Evolutionary conservation across 2,329 filamentous ascomycete species (phyloP), one percentile per base, ranked within the genome.

Genomic region (Epicoccum sorghinum): DNA sequence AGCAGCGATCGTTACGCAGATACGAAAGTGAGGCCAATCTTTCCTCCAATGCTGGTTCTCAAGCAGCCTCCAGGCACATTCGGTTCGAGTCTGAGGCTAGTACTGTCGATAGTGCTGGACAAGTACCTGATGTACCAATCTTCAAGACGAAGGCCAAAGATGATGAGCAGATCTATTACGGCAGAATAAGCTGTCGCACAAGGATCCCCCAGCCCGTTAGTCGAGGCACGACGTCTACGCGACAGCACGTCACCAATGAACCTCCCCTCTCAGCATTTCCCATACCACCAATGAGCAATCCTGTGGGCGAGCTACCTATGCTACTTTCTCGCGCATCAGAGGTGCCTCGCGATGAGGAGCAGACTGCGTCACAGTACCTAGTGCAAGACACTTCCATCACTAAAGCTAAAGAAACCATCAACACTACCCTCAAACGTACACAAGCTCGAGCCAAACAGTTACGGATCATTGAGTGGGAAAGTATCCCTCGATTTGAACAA

Each of bases 1-100:
- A 54, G 2, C 47, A 60, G 7, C 45, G 62, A 10, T 58, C 64
- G 14, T 52, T 62, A 2, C 57, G 62, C 9, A 52, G 35, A 35
- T 64, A 59, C 24, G 56, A 59, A 33, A 61, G 44, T 14, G 50
- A 57, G 42, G 54, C 55, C 4, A 47, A 37, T 13, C 24, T 57
- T 29, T 53, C 45, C 22, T 38, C 47, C 18, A 55, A 39, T 4
- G 47, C 48, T 52, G 30, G 38, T 22, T 35, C 37, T 14, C 50
- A 48, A 12, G 36, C 37, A 27, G 22, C n/a, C 1, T n/a, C 41
- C n/a, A n/a, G 38, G 12, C 39, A 14, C 7, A 41, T 38, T n/a
- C 33, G 54, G 46, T 27, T 40, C 2, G 49, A 47, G 12, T 51
- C 37, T 9, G 39, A 44, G 22, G 33, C 41, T 18, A 51, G 52